Evolutionary conservation across 257 asterid species (phyloP).

Genomic region (Nicotiana attenuata): DNA sequence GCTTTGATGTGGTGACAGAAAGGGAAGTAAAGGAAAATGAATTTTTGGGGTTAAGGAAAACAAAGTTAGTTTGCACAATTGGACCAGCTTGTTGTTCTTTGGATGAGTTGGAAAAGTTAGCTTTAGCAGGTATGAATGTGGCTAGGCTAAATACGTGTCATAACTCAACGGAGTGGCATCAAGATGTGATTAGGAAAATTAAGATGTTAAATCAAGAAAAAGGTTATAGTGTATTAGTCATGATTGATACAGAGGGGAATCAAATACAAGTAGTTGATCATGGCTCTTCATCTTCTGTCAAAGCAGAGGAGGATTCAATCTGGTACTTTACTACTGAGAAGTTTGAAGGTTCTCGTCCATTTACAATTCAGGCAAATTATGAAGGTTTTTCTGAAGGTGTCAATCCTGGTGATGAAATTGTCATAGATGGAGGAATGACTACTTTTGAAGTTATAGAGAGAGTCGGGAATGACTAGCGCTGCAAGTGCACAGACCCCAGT

Average conservation of each 20-base stretch:
- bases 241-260: slow-evolving; percentile 85
- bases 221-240: slow-evolving; percentile 69
- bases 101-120: slow-evolving; percentile 69
- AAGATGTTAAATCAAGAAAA: slow-evolving; percentile 63
- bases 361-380: slow-evolving; percentile 60
- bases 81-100: slow-evolving; percentile 75
- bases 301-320: slow-evolving; percentile 80
- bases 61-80: slow-evolving; percentile 79
- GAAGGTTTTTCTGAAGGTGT: slow-evolving; percentile 81
- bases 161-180: slow-evolving; percentile 69
- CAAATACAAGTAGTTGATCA: slow-evolving; percentile 78
- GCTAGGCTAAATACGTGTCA: slow-evolving; percentile 90
- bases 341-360: slow-evolving; percentile 63
- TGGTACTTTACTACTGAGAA: slow-evolving; percentile 72
- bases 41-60: slow-evolving; percentile 78
- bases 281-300: slow-evolving; percentile 72
- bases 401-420: slow-evolving; percentile 65
- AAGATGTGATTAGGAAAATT: slow-evolving; percentile 63
- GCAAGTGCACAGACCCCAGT: slow-evolving; percentile 80
- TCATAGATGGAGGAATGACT: slow-evolving; percentile 89
- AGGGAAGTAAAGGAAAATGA: slow-evolving; percentile 65
- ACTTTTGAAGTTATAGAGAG: slow-evolving; percentile 65
- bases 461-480: slow-evolving; percentile 60
- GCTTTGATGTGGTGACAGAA: slow-evolving; percentile 64
- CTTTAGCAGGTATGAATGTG: slow-evolving; percentile 74